Evolutionary conservation across 2,329 filamentous ascomycete genomes (phyloP).

Genomic region (Xylariales sp.): DNA sequence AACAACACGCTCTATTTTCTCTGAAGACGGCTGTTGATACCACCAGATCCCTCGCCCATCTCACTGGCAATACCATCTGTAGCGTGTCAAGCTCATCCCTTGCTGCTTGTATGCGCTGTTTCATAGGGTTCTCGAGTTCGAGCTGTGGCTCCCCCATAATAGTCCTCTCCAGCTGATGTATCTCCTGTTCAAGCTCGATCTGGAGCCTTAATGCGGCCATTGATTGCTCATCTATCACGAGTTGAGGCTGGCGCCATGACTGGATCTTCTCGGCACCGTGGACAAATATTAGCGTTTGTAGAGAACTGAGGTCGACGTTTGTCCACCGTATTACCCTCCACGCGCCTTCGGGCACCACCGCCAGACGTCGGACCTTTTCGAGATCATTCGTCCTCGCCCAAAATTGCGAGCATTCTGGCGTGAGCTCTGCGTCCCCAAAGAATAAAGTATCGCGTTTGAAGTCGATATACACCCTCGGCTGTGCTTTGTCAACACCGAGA

Average conservation of each 20-base stretch:
- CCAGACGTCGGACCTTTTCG: constrained; percentile 44
- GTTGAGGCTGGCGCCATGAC: constrained; percentile 42
- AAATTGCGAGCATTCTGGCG: constrained; percentile 45
- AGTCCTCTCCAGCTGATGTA: constrained; percentile 39
- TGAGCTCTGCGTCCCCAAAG: constrained; percentile 48
- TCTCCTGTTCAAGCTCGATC: constrained; percentile 40
- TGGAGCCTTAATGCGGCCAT: constrained; percentile 39
- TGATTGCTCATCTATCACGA: constrained; percentile 45
- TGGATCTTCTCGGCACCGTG: constrained; percentile 46
- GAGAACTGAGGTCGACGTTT: constrained; percentile 43
- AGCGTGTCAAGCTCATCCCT: constrained; percentile 49
- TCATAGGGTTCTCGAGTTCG: constrained; percentile 39
- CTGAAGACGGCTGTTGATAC: constrained; percentile 50
- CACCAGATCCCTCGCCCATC: constrained; percentile 47
- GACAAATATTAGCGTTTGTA: constrained; percentile 51
- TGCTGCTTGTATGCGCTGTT: constrained; percentile 49
- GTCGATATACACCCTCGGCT: constrained; percentile 49
- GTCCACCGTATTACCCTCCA: constrained; percentile 49
- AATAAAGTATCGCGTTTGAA: constrained; percentile 50
- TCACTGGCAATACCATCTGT: constrained; percentile 47
- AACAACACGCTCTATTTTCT: constrained; percentile 41
- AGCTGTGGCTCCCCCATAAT: constrained; percentile 21
- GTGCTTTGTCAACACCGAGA: constrained; percentile 42
- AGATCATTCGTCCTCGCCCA: constrained; percentile 47
- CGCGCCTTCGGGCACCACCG: constrained; percentile 50